Evolutionary conservation across 257 asterid species (phyloP).

Genomic region (Solanum sparsipilum): DNA sequence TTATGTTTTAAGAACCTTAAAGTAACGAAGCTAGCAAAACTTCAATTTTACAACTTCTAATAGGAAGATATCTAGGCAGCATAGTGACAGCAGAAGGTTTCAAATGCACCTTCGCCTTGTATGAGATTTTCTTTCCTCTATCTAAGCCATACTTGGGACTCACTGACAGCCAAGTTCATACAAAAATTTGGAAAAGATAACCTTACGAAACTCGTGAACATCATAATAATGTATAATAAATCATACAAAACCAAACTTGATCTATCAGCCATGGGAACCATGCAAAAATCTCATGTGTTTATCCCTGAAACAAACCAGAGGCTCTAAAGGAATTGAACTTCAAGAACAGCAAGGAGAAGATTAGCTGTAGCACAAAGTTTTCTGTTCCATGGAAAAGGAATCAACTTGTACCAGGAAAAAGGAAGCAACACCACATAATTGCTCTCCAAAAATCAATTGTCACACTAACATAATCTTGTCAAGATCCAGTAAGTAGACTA

Average conservation of each 20-base stretch:
- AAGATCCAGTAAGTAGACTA: neutral
- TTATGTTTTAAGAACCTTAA: neutral
- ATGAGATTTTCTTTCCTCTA: neutral
- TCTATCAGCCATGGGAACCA: neutral
- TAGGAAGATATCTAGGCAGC: neutral
- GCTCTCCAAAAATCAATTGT: neutral
- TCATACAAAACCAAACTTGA: neutral
- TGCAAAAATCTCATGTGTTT: neutral
- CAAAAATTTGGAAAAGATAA: neutral
- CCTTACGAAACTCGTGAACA: neutral
- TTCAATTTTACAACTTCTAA: neutral
- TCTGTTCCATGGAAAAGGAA: neutral
- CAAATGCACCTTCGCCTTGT: neutral
- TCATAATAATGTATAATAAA: neutral
- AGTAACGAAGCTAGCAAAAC: neutral
- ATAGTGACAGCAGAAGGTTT: neutral
- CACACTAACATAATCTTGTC: neutral
- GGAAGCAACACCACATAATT: neutral
- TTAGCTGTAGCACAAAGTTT: neutral
- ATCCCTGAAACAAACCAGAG: neutral
- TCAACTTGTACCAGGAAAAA: neutral
- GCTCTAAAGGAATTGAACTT: neutral
- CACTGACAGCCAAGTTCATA: neutral
- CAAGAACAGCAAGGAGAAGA: neutral
- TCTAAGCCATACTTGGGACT: neutral